Base-by-base conservation (phyloP, 495 filamentous ascomycete genomes). In the Trichoderma orchidacearum region DNA sequence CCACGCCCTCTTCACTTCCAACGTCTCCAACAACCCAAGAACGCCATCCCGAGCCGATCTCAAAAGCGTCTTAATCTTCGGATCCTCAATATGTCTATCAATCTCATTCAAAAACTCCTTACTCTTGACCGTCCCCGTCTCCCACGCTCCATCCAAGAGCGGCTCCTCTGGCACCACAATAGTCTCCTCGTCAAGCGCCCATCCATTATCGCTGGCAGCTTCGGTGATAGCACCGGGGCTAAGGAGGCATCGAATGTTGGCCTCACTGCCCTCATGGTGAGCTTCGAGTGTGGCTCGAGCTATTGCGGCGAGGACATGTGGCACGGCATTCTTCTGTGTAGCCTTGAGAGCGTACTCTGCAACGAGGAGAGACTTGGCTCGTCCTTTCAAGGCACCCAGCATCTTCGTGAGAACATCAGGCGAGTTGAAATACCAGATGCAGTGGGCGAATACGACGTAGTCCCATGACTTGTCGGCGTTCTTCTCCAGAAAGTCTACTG, bases 341-440 rank as follows among this genome's bases (percentile, higher is more conserved):
- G 56, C 57, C 3, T 62, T 64, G 30, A 66, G 56, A 30, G 72
- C 71, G 58, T 66, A 74, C 62, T 76, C 73, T 28, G 70, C 72
- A 23, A 76, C 50, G 27, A 65, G 68, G 15, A 75, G 35, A 11
- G 21, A 27, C 23, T 56, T 34, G 2, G 63, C 66, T 29, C 63
- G 56, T n/a, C 68, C 66, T 5, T 32, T 63, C 35, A 75, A 61
- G 45, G 66, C 68, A 0, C 30, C 12, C 18, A 76, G 68, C 18
- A 72, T 69, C 4, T 52, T 51, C 8, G 56, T 45, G 28, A 77
- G 66, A 18, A 63, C 55, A 0, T 28, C 32, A 0, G 60, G 58
- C 9, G 66, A 67, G 28, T 64, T 38, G 58, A 81, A 79, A 59
- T 79, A 80, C 69, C 71, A 80, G 56, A 76, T 67, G 59, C 63